Base-by-base conservation (phyloP, 495 filamentous ascomycete genomes). In the Annulohypoxylon nitens region DNA sequence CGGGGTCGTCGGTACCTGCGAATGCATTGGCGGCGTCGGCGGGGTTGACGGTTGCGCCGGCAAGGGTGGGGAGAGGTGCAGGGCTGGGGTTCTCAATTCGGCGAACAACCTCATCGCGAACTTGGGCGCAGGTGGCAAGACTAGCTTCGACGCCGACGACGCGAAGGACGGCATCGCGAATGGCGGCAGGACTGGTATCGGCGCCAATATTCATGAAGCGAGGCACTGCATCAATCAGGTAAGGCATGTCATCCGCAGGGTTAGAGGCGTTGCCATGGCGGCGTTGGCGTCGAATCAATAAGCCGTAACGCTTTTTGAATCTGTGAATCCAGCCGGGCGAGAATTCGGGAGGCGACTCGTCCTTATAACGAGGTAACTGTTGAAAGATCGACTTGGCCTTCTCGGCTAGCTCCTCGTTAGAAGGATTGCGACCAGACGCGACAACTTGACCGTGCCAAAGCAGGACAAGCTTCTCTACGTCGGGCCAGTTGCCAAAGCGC, bases 311-410 rank as follows among this genome's bases (percentile, higher is more conserved):
- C 75, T 86, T 86, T 77, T 86, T 86, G 74, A 86, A 86, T 41
- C 84, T 80, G 60, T 86, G 84, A 50, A 86, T 86, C 84, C 84
- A 86, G n/a, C 84, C 84, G 1, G 84, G 84, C 1, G 83, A 85
- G 75, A 86, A 86, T 76, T 86, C 84, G 26, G 84, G 84, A 11
- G 84, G 74, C 0, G 64, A 50, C 54, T 86, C 83, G 54, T 84
- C 84, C 70, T 85, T 86, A 78, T 86, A 86, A 14, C 84, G 83
- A 34, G 83, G 84, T 6, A 86, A 76, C 54, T 81, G 79, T 30
- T 77, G 72, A 71, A 85, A 86, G 75, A 86, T 85, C 39, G 70
- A 59, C 66, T 86, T 86, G 51, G 84, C 84, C 71, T 86, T 86
- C 25, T 86, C 84, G 60, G 84, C 84, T 14, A 86, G 79, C 70